phyloP scores from a whole-genome alignment of 1,139 yeast genomes.

The Magnusiomyces clavatus region DNA sequence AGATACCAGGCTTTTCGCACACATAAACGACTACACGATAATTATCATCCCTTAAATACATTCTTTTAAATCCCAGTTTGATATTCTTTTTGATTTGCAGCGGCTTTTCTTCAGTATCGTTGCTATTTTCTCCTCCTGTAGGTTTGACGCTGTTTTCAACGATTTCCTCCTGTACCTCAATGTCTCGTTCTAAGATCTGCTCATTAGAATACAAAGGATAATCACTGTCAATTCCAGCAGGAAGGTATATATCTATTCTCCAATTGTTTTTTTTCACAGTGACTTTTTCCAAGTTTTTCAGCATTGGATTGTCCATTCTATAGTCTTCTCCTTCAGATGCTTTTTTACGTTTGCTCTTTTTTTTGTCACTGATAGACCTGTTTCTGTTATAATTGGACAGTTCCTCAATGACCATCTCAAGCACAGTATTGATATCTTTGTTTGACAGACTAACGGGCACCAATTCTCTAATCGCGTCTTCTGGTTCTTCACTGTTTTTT shows the following conservation, averaged over 20 bases:
- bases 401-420: not conserved
- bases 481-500: not conserved
- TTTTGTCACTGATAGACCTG: not conserved
- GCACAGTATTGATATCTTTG: not conserved
- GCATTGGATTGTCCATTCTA: not conserved
- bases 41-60: too few relatives aligned
- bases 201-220: slow-evolving; percentile 9
- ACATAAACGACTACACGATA: too few relatives aligned
- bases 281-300: too few relatives aligned
- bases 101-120: slow-evolving; percentile 12
- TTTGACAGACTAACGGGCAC: not conserved
- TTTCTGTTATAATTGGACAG: not conserved
- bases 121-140: not conserved
- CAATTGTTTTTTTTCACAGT: too few relatives aligned
- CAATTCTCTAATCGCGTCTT: not conserved
- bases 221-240: not conserved
- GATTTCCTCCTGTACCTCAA: slow-evolving; percentile 8
- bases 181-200: slow-evolving; percentile 11
- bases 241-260: too few relatives aligned
- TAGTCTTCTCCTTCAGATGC: not conserved
- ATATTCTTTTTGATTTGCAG: slow-evolving; percentile 8
- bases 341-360: not conserved
- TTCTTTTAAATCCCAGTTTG: not conserved
- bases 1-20: too few relatives aligned
- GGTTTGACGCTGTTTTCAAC: not conserved